Evolutionary conservation across 106 monocot genomes (phyloP).

Genomic region (Iris macrosiphon): DNA sequence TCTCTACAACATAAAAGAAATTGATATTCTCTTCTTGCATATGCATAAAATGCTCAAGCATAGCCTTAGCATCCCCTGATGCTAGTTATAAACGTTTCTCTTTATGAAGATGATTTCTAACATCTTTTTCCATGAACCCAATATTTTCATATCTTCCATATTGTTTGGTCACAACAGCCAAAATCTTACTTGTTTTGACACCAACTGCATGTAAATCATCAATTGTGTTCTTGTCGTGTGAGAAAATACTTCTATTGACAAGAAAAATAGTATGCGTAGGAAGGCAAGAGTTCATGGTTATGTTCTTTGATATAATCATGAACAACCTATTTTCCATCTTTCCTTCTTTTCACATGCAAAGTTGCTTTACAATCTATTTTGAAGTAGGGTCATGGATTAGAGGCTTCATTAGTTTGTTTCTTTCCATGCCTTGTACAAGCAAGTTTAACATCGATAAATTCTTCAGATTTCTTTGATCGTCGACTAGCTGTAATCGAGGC

Average conservation of each 20-base stretch:
- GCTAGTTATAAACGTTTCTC: not conserved
- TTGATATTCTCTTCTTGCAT: not conserved
- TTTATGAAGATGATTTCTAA: not conserved
- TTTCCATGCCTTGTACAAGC: not conserved
- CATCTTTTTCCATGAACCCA: not conserved
- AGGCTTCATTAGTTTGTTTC: too few relatives aligned
- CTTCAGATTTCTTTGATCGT: not conserved
- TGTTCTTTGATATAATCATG: not conserved
- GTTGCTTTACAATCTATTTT: not conserved
- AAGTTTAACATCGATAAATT: not conserved
- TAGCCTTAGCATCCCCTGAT: not conserved
- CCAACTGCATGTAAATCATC: not conserved
- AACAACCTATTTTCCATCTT: not conserved
- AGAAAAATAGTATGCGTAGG: not conserved
- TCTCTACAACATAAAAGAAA: conserved; percentile 4
- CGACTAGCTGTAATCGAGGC: not conserved
- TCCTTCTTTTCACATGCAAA: not conserved
- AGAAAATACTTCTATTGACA: not conserved
- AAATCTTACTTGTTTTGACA: not conserved
- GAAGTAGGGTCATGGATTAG: not conserved
- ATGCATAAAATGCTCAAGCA: not conserved
- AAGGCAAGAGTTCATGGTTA: not conserved
- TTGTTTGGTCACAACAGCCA: not conserved
- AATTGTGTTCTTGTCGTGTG: not conserved
- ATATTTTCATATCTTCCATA: not conserved